phyloP scores from a whole-genome alignment of 1,284 basidiomycete genomes.

The Ceratobasidium sp. region DNA sequence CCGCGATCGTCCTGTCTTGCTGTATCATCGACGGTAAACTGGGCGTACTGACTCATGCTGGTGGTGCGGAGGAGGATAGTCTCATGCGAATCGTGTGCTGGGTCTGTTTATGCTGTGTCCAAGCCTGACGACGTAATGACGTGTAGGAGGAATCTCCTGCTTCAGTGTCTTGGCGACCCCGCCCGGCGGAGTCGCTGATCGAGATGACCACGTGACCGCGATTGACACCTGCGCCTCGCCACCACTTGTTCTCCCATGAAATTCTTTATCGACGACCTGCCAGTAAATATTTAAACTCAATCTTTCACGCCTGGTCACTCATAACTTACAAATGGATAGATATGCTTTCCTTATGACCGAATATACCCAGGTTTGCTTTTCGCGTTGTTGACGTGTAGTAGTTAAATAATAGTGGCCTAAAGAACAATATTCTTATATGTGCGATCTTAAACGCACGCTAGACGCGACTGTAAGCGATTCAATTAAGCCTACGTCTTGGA shows the following conservation, averaged over 20 bases:
- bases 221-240: constrained; percentile 21
- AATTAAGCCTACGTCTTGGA: constrained; percentile 43
- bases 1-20: constrained; percentile 18
- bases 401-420: constrained; percentile 54
- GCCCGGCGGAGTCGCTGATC: constrained; percentile 8
- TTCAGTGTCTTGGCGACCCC: constrained; percentile 27
- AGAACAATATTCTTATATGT: constrained; percentile 99
- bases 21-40: not conserved
- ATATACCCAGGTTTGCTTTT: constrained; percentile 78
- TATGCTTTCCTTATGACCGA: constrained; percentile 93
- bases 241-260: constrained; percentile 72
- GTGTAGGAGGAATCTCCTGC: not conserved
- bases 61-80: too few relatives aligned
- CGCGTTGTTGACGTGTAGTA: constrained; percentile 31
- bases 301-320: constrained; percentile 33
- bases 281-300: constrained; percentile 64
- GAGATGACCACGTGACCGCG: constrained; percentile 14
- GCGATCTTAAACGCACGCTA: constrained; percentile 95
- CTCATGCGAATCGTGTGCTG: not conserved
- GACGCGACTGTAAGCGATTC: constrained; percentile 76
- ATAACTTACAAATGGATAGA: constrained; percentile 66
- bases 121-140: constrained; percentile 20
- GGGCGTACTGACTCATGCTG: constrained; percentile 20
- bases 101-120: constrained; percentile 14
- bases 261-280: constrained; percentile 95